A percentile compares a stretch with the other conserved stretches of the same genome.
These are phyloP conservation scores for Cryptococcus amylolentus DNA, from an alignment of 1,284 basidiomycete genomes.

Conservation along the genomic window DNA sequence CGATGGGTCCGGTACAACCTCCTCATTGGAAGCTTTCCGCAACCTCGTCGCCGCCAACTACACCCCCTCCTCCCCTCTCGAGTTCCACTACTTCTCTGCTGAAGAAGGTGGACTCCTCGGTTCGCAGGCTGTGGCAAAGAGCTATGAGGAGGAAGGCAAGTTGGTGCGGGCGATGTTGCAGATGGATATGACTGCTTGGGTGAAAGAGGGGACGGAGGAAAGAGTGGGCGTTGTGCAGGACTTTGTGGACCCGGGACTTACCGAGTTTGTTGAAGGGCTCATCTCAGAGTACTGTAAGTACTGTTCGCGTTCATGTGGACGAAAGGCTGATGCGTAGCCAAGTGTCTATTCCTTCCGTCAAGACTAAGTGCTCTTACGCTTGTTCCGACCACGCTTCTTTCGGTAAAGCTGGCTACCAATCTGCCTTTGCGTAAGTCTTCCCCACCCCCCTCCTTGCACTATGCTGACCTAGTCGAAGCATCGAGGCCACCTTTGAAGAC, in stretches of 20 bases:
- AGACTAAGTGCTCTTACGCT: conserved; percentile 80
- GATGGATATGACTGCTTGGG: conserved; percentile 95
- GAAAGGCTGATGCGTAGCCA: not conserved
- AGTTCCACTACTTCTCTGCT: conserved; percentile 95
- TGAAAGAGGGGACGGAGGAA: conserved; percentile 81
- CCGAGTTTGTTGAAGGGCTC: conserved; percentile 66
- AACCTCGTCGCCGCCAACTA: conserved; percentile 75
- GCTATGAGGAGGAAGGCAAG: conserved; percentile 63
- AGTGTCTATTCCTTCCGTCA: conserved; percentile 48
- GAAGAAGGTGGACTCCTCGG: conserved; percentile 95
- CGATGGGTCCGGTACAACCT: conserved; percentile 88
- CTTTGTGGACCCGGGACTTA: conserved; percentile 67
- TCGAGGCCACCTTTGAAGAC: conserved; percentile 50
- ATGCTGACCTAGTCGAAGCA: conserved; percentile 16
- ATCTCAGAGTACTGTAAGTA: conserved; percentile 64
- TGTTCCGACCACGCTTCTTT: conserved; percentile 82
- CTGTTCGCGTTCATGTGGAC: not conserved
- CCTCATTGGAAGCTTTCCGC: conserved; percentile 84
- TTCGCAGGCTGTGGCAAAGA: conserved; percentile 80
- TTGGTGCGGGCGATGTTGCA: conserved; percentile 81
- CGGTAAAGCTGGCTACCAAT: conserved; percentile 77
- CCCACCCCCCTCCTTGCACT: not conserved
- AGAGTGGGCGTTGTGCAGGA: conserved; percentile 88
- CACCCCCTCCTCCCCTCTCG: conserved; percentile 67
- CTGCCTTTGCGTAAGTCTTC: conserved; percentile 67